Base-by-base conservation (phyloP, 768 basidiomycete genomes). In the Amanita polypyramis region DNA sequence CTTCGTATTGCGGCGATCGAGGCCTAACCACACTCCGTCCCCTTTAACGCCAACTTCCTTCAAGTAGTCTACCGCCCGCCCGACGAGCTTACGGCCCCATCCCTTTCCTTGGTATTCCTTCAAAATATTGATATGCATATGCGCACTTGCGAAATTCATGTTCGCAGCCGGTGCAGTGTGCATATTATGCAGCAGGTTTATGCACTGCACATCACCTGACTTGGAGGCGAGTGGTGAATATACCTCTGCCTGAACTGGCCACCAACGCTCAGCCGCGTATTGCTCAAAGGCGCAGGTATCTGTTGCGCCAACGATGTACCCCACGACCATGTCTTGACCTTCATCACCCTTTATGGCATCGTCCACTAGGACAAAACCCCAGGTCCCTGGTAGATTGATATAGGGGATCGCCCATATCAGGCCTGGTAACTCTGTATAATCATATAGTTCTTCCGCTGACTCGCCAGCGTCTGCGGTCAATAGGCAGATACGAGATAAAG, bases 401-500 rank as follows among this genome's bases (percentile, higher is more conserved):
- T 90, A 90, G 2, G 87, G 87, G 39, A 85, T 73, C 2, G 86
- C 80, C 56, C 80, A 89, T 36, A 82, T 69, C 36, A 87, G 70
- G 4, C 86, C 85, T 9, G 77, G 80, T 29, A 88, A 76, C 54
- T 83, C 80, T 10, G 67, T 67, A 54, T 70, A 73, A 34, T 76
- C 74, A 64, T 87, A 82, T 23, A 79, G 66, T 32, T 55, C 55
- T 60, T 79, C 77, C 32, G 83, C 83, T 49, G 82, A 80, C 53
- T 64, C 67, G 42, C 87, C 86, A 17, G 82, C 83, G 45, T 84
- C 73, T 15, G 75, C 83, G 3, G 86, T 89, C 45, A 82, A 68
- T 23, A 91, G 70, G 60, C 87, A 91, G 55, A 90, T 84, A 42
- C 64, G 71, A 48, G 82, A 84, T 39, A 91, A 65, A 0, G 78